Evolutionary conservation across 257 asterid species (phyloP).

Genomic region (Ilex aquifolium): DNA sequence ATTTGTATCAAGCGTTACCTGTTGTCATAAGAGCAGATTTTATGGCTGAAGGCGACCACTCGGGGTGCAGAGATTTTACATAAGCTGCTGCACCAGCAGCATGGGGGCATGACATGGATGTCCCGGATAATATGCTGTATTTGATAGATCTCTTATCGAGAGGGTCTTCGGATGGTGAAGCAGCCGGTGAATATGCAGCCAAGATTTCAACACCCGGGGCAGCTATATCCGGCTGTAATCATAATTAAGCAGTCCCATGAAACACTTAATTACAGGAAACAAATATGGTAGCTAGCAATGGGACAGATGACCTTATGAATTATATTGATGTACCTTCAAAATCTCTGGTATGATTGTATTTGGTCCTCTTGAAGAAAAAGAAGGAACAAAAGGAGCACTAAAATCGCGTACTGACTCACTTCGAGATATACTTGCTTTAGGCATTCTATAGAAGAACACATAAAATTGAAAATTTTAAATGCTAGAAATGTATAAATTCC

Average conservation of each 20-base stretch:
- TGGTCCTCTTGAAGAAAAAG: constrained; percentile 11
- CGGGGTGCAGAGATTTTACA: constrained; percentile 1
- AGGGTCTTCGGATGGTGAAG: constrained; percentile 1
- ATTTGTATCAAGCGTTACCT: too few species aligned
- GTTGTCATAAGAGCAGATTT: constrained; percentile 1
- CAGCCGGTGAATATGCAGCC: constrained; percentile 4
- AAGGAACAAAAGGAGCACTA: constrained; percentile 8
- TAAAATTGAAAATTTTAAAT: not conserved
- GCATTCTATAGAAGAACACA: not conserved
- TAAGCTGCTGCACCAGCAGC: constrained; percentile 10
- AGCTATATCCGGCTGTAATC: constrained; percentile 9
- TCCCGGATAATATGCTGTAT: constrained; percentile 1
- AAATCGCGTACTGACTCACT: not conserved
- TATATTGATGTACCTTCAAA: not conserved
- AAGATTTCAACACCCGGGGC: constrained; percentile 11
- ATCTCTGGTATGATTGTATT: constrained; percentile 4
- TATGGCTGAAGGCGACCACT: constrained; percentile 11
- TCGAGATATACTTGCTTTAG: constrained; percentile 2
- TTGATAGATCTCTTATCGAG: not conserved
- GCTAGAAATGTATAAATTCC: not conserved
- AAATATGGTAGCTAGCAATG: too few species aligned
- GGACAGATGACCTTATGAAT: too few species aligned
- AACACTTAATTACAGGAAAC: too few species aligned
- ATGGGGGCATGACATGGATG: constrained; percentile 13
- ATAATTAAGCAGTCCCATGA: too few species aligned